Conservation (phyloP, 108 stramenopile genomes). For the Cyclotella atomus region DNA sequence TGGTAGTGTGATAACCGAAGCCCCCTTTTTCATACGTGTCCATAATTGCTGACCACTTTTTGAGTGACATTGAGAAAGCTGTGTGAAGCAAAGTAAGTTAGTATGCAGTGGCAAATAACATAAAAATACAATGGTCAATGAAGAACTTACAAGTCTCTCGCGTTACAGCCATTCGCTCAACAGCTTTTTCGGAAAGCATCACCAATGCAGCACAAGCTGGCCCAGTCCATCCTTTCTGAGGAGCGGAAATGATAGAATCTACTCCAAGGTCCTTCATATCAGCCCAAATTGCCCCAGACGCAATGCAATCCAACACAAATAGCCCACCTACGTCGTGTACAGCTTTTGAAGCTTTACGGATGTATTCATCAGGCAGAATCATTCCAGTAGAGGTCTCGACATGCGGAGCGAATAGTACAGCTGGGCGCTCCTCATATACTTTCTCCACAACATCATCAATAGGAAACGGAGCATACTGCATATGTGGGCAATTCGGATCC, state of each 20-base stretch:
- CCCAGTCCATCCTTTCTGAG: conserved; percentile 95
- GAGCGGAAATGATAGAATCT: conserved; percentile 90
- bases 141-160: conserved; percentile 65
- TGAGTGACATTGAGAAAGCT: conserved; percentile 85
- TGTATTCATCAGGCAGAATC: conserved; percentile 91
- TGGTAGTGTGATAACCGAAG: conserved; percentile 93
- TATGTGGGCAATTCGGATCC: conserved; percentile 50
- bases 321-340: conserved; percentile 87
- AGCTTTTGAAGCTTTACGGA: conserved; percentile 75
- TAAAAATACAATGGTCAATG: neutral
- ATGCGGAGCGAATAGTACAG: conserved; percentile 88
- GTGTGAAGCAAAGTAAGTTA: neutral
- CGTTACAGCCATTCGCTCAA: conserved; percentile 58
- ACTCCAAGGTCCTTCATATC: conserved; percentile 94
- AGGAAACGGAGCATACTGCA: conserved; percentile 82
- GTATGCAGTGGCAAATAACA: neutral
- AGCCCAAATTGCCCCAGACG: conserved; percentile 90
- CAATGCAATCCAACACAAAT: conserved; percentile 94
- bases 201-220: conserved; percentile 89
- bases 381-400: conserved; percentile 94
- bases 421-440: conserved; percentile 83
- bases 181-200: conserved; percentile 81
- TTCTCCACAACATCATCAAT: conserved; percentile 84
- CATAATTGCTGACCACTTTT: conserved; percentile 88
- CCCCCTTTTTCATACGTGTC: conserved; percentile 86